A percentile compares a stretch with the other conserved stretches of the same genome.
Conservation (phyloP, 164 flowering plant genomes). For the Malania oleifera region DNA sequence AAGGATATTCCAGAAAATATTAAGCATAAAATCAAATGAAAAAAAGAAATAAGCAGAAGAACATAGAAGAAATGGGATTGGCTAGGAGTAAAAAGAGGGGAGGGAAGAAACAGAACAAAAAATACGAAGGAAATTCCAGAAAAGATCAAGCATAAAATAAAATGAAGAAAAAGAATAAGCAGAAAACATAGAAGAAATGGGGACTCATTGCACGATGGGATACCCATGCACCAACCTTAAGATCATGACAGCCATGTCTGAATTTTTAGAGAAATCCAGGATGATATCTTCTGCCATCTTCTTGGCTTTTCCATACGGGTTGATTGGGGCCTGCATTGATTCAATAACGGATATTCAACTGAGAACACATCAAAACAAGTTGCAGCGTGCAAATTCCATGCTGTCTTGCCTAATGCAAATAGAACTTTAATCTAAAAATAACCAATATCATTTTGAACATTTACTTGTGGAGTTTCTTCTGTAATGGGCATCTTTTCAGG, state of each 20-base stretch:
- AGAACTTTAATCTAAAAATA: background rate
- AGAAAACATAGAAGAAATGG: no score
- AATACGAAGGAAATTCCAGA: no score
- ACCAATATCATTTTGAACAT: no score
- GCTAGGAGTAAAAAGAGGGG: no score
- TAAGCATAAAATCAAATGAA: no score
- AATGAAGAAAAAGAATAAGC: background rate
- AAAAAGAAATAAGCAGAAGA: no score
- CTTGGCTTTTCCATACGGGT: conserved; percentile 99
- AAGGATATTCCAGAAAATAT: no score
- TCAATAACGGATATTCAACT: conserved; percentile 4
- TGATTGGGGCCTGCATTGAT: conserved; percentile 65
- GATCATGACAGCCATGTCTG: conserved; percentile 96
- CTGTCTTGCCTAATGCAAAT: background rate
- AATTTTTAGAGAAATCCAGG: conserved; percentile 76
- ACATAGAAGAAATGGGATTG: no score
- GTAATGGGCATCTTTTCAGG: conserved; percentile 96
- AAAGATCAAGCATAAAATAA: background rate
- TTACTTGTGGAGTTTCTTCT: conserved; percentile 92
- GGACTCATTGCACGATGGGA: no score
- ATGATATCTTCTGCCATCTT: conserved; percentile 99
- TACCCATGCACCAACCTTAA: conserved; percentile 52
- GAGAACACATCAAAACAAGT: conserved; percentile 2
- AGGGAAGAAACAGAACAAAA: no score
- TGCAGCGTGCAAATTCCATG: background rate